phyloP scores from a whole-genome alignment of 768 basidiomycete species.

The Mycena vulgaris region DNA sequence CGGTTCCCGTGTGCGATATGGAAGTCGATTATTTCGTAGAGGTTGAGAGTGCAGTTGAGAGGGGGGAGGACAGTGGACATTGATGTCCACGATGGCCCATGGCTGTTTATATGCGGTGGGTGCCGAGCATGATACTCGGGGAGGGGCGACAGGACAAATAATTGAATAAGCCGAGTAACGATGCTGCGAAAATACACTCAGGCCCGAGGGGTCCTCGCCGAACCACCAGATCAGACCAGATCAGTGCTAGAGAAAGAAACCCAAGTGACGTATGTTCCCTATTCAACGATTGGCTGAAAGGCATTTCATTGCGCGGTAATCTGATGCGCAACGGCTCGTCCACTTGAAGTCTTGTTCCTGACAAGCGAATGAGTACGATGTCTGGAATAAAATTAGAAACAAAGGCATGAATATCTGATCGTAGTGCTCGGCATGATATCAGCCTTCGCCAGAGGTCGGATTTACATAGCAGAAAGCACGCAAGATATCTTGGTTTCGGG shows the following conservation, averaged over 20 bases:
- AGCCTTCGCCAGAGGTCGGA: no score
- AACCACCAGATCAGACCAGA: neutral
- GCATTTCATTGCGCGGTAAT: neutral
- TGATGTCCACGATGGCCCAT: neutral
- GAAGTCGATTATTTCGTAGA: constrained; percentile 18
- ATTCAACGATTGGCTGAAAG: no score
- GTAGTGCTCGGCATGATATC: no score
- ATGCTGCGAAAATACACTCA: neutral
- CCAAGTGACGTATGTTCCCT: neutral
- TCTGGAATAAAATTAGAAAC: no score
- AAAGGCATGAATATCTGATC: no score
- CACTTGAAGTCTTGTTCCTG: neutral
- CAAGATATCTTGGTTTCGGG: neutral
- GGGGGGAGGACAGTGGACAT: neutral
- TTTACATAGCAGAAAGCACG: no score
- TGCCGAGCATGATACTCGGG: no score
- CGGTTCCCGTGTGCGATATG: constrained; percentile 11
- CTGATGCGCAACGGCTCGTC: neutral
- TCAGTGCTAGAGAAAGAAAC: no score
- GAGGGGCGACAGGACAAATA: no score
- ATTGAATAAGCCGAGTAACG: neutral
- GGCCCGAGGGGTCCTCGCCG: neutral
- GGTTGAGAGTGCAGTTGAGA: no score
- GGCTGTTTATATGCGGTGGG: no score
- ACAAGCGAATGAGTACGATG: no score